phyloP scores from a whole-genome alignment of 176 grass and related monocot genomes.

The Ensete glaucum region DNA sequence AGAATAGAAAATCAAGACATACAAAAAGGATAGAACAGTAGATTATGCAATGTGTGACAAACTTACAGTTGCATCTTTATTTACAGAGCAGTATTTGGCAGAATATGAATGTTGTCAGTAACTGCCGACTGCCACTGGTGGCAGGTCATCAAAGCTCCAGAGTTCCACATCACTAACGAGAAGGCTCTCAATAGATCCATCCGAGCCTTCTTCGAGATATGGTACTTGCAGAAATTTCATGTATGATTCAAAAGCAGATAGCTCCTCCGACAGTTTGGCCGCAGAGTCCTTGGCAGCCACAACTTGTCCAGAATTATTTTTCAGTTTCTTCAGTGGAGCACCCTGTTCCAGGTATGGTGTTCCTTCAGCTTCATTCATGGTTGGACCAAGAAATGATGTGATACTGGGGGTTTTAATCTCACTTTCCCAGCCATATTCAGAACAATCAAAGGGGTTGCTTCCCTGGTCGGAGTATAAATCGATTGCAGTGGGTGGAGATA shows the following conservation, averaged over 20 bases:
- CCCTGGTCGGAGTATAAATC: neutral
- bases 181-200: neutral
- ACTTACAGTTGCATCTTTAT: neutral
- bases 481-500: neutral
- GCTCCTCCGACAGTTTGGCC: neutral
- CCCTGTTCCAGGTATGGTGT: neutral
- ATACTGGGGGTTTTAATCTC: neutral
- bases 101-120: neutral
- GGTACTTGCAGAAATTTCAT: neutral
- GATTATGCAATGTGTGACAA: neutral
- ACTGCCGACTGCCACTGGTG: neutral
- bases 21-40: neutral
- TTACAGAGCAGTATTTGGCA: neutral
- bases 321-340: neutral
- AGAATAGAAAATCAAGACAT: neutral
- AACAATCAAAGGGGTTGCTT: neutral
- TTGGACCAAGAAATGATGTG: neutral
- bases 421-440: neutral
- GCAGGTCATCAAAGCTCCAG: slow-evolving; percentile 12
- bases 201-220: neutral
- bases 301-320: neutral
- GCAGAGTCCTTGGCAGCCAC: too few species aligned
- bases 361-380: neutral
- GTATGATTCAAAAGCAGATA: neutral
- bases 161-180: neutral